Percentiles rank a stretch among this genome's conserved stretches.
phyloP scores from a whole-genome alignment of 2,329 filamentous ascomycete genomes.

The Microascus cirrosus region DNA sequence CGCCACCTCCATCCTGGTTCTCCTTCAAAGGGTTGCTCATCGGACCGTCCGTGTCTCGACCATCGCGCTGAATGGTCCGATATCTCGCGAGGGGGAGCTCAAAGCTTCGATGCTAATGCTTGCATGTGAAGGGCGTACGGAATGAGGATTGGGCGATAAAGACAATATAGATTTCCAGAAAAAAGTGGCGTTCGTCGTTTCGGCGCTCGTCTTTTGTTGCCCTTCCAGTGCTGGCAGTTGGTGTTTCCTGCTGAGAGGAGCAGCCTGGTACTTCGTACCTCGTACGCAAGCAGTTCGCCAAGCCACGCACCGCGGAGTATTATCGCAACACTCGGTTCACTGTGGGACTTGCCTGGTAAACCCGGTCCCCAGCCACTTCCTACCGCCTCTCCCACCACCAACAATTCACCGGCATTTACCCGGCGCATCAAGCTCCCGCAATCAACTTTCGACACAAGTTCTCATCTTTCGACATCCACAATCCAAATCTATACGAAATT shows the following conservation, averaged over 20 bases:
- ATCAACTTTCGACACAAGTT: neutral
- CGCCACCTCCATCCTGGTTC: neutral
- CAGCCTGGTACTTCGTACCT: neutral
- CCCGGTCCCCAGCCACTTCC: neutral
- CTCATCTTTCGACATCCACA: neutral
- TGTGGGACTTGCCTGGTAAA: neutral
- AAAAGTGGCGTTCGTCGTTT: neutral
- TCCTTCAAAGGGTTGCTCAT: slow-evolving; percentile 5
- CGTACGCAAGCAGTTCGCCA: slow-evolving; percentile 6
- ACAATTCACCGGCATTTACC: slow-evolving; percentile 1
- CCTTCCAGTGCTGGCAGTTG: neutral
- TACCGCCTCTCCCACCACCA: neutral
- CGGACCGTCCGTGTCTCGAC: neutral
- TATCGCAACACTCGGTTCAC: neutral
- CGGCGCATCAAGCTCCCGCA: neutral
- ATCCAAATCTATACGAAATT: neutral
- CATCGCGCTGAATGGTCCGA: neutral
- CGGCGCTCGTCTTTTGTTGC: neutral
- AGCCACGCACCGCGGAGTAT: neutral
- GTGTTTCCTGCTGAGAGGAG: neutral
- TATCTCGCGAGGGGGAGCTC: neutral
- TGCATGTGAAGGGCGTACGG: neutral
- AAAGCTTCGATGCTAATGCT: neutral
- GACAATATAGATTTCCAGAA: neutral
- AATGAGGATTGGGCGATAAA: neutral